phyloP scores from a whole-genome alignment of 495 filamentous ascomycete genomes.

The Coniosporium apollinis region DNA sequence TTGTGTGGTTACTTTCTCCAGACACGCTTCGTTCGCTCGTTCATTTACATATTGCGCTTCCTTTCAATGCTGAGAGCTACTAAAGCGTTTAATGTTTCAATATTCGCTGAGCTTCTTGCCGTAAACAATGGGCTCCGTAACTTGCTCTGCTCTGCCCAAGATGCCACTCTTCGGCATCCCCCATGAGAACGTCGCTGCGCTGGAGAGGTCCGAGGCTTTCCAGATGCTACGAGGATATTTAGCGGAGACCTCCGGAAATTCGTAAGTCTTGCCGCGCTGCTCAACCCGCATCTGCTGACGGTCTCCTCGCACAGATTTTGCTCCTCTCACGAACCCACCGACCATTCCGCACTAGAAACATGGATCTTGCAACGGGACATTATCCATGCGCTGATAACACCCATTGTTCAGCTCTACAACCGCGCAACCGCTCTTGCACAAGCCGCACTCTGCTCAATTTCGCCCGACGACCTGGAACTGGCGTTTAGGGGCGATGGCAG shows the following conservation, averaged over 20 bases:
- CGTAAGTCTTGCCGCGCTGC: not conserved
- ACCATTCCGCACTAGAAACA: not conserved
- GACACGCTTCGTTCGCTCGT: too few species aligned
- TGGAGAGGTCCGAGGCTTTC: not conserved
- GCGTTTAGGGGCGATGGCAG: conserved; percentile 41
- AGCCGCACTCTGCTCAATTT: conserved; percentile 27
- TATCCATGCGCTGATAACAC: conserved; percentile 40
- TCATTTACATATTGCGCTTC: too few species aligned
- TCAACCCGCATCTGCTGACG: not conserved
- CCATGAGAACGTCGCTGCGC: not conserved
- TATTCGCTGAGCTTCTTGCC: too few species aligned
- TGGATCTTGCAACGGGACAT: conserved; percentile 45
- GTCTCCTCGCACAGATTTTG: not conserved
- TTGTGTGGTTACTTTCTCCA: too few species aligned
- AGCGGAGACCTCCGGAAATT: not conserved
- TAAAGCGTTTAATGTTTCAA: too few species aligned
- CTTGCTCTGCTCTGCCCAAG: too few species aligned
- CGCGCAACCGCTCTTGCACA: conserved; percentile 34
- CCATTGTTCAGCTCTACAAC: conserved; percentile 39
- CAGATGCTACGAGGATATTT: not conserved
- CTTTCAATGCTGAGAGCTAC: too few species aligned
- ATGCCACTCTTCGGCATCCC: not conserved
- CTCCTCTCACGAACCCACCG: not conserved
- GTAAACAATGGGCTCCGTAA: too few species aligned
- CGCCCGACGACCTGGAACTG: conserved; percentile 38